Percentiles rank a stretch among this genome's conserved stretches.
Evolutionary conservation across 345 rosid species (phyloP).

Genomic region (Arabis alpina): DNA sequence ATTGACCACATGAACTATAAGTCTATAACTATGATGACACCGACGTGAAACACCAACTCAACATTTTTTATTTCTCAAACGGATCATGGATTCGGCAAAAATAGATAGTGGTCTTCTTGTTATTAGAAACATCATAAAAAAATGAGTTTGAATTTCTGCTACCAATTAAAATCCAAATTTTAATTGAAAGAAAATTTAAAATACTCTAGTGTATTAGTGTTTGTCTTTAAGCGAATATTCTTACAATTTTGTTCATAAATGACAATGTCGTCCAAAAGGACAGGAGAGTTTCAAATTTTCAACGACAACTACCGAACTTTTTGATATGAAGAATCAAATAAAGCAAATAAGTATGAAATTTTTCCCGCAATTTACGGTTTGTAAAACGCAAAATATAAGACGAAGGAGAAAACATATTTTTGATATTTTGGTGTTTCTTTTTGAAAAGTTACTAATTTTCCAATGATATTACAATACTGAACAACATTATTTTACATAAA

Average conservation of each 20-base stretch:
- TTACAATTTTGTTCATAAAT: conserved; percentile 2
- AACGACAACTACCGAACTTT: conserved; percentile 35
- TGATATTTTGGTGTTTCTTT: too few species aligned
- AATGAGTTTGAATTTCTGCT: neutral
- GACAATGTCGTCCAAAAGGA: neutral
- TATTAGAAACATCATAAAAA: too few species aligned
- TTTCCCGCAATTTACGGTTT: conserved; percentile 33
- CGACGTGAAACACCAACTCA: conserved; percentile 7
- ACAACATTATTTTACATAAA: too few species aligned
- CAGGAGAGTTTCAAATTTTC: conserved; percentile 12
- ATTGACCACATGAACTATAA: conserved; percentile 31
- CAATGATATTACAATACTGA: too few species aligned
- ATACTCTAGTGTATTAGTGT: neutral
- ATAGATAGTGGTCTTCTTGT: neutral
- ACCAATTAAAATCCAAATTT: neutral
- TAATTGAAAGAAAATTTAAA: too few species aligned
- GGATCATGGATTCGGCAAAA: neutral
- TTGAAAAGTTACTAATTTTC: too few species aligned
- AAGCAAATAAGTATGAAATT: neutral
- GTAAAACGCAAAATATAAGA: conserved; percentile 1
- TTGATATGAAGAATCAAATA: neutral
- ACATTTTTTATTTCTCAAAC: neutral
- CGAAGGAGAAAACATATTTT: neutral
- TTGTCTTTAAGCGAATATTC: neutral
- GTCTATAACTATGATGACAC: conserved; percentile 25